Evolutionary conservation across 257 asterid genomes (phyloP), one percentile per base, ranked within the genome.

Genomic region (Ligustrum vulgare): DNA sequence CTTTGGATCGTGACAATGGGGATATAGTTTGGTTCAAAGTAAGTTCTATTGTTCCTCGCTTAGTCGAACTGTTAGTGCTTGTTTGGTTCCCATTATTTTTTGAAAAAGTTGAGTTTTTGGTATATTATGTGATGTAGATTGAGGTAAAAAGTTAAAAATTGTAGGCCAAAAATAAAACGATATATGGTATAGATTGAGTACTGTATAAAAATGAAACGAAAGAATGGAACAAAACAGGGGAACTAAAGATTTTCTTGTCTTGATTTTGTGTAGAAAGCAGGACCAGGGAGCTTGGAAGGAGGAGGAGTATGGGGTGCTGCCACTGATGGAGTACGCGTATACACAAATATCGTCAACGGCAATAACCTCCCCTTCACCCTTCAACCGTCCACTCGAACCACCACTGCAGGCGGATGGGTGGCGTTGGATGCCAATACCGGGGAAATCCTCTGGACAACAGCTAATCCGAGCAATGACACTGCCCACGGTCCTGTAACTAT

Each of bases 301-400:
- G 97, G 97, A 35, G 96, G 93, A 11, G 73, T 87, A 69, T 90
- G 97, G 96, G 97, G 96, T 1, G 95, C 93, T 6, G 95, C 95
- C 8, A 87, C 89, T 0, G 97, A 89, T 11, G 96, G 96, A 12
- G 5, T 1, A 4, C 82, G 84, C 6, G 84, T 93, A 0, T 93
- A 87, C 75, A 93, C 97, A 9, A 90, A 91, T 84, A 90, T 90
- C 39, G 91, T 60, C 0, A 93, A 91, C 13, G 81, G 77, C 5
- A 33, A 79, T 73, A 69, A 80, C n/a, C 66, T 77, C 28, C 84
- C 85, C 11, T 90, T 91, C 82, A 74, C 77, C 11, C 86, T 91
- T 1, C 83, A 86, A 45, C 96, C 96, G 6, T 84, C 89, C 0
- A 80, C 69, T 10, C 85, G 22, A 71, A 88, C 82, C 54, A 91